These are phyloP conservation scores for Fraxinus baroniana DNA, from an alignment of 305 asterid genomes.

Conservation along the genomic window DNA sequence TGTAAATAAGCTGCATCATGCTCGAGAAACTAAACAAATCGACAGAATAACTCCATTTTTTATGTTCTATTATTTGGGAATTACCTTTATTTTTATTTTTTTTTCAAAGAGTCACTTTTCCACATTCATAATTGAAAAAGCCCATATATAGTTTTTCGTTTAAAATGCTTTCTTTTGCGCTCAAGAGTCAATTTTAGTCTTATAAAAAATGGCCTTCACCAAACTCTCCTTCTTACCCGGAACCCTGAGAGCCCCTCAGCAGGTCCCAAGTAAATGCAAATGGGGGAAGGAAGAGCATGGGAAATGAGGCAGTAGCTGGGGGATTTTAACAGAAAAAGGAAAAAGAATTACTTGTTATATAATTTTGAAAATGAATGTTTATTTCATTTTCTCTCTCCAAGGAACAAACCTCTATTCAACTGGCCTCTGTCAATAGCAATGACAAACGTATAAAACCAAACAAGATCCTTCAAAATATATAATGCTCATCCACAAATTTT, in stretches of 20 bases:
- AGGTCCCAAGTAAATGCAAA: background rate
- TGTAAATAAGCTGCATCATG: constrained; percentile 1
- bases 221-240: background rate
- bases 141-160: background rate
- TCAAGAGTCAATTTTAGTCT: background rate
- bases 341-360: background rate
- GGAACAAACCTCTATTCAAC: background rate
- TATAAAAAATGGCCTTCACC: background rate
- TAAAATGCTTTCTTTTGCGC: background rate
- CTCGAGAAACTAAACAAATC: background rate
- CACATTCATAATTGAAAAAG: background rate
- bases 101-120: background rate
- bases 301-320: background rate
- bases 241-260: background rate
- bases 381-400: background rate
- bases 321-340: background rate
- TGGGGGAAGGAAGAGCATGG: background rate
- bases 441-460: background rate
- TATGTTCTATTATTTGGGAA: background rate
- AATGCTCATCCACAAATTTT: background rate
- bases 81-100: background rate
- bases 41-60: background rate
- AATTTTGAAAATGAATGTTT: background rate
- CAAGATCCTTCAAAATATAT: background rate
- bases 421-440: background rate